phyloP scores from a whole-genome alignment of 179 eudicot genomes.

The Camellia oleifera region DNA sequence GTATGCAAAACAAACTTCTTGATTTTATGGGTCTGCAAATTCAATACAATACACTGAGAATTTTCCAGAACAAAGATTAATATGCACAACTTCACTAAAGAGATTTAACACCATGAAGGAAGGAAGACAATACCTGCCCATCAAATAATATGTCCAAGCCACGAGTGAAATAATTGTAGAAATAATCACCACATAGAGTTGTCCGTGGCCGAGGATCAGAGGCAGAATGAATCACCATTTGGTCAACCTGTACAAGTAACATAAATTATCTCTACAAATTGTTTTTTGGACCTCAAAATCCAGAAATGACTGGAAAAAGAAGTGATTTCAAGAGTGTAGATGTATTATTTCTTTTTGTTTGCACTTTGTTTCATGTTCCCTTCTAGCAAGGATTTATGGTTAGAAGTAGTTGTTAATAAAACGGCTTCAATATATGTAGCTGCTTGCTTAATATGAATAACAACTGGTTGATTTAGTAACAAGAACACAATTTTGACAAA shows the following conservation, averaged over 20 bases:
- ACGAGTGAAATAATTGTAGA: constrained; percentile 86
- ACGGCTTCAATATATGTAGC: background rate
- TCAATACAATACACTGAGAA: constrained; percentile 19
- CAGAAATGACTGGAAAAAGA: background rate
- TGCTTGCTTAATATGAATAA: background rate
- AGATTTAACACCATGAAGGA: background rate
- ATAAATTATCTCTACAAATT: too few relatives aligned
- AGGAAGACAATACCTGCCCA: constrained; percentile 62
- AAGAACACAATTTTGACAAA: background rate
- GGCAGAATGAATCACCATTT: constrained; percentile 90
- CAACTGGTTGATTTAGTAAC: background rate
- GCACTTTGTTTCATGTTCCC: background rate
- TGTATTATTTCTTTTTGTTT: background rate
- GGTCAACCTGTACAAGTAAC: constrained; percentile 37
- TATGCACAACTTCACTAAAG: constrained; percentile 1
- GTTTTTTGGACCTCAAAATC: background rate
- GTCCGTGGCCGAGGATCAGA: constrained; percentile 85
- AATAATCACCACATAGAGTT: constrained; percentile 96
- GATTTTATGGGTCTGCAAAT: constrained; percentile 81
- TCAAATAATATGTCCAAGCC: constrained; percentile 96
- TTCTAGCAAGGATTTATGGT: background rate
- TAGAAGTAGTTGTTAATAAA: background rate
- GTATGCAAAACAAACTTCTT: constrained; percentile 96
- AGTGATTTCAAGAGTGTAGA: background rate
- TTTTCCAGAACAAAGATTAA: background rate